Base-by-base conservation (phyloP, 371 early-diverging fungal genomes). In the Rhizopus delemar region DNA sequence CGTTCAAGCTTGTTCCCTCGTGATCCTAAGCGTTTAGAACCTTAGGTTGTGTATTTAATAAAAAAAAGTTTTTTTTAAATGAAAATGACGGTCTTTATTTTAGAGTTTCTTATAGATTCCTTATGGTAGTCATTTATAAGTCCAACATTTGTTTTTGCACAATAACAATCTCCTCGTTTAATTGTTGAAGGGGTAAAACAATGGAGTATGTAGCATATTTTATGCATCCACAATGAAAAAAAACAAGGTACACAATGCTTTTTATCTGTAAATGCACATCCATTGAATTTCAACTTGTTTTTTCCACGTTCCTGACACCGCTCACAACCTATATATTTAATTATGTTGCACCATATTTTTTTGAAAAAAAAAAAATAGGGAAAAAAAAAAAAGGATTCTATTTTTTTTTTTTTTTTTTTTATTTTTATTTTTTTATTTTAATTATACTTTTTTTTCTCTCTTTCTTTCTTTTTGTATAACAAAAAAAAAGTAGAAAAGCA, bases 1-100 rank as follows among this genome's bases (percentile, higher is more conserved):
- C 90, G 93, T 70, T 87, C 93, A 46, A 92, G 93, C 50, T 74
- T 99, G 77, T 99, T 99, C 93, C 99, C 99, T 45, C 93, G 99
- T 69, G 99, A 99, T 76, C 99, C 99, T 63, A 90, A 89, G 79
- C 93, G 99, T 65, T 80, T 99, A 39, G 85, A 86, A 55, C 99
- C 99, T 38, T 99, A 89, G 89, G 33, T 36, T 15, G 11, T 33
- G 8, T 46, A 6, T 15, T 11, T 56, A 15, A 56, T 54, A 41
- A 41, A 53, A 4, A 50, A 45, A 45, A 2, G 0, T 22, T 22
- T 22, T 22, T 22, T 22, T 22, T 22, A 22, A 1, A 22, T 22
- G 16, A 16, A n/a, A 46, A 49, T 5, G 5, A 49, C 53, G 6
- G 29, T 31, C 7, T 46, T 28, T n/a, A n/a, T n/a, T n/a, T 46